phyloP scores from a whole-genome alignment of 257 asterid genomes.

The Verbascum thapsus region DNA sequence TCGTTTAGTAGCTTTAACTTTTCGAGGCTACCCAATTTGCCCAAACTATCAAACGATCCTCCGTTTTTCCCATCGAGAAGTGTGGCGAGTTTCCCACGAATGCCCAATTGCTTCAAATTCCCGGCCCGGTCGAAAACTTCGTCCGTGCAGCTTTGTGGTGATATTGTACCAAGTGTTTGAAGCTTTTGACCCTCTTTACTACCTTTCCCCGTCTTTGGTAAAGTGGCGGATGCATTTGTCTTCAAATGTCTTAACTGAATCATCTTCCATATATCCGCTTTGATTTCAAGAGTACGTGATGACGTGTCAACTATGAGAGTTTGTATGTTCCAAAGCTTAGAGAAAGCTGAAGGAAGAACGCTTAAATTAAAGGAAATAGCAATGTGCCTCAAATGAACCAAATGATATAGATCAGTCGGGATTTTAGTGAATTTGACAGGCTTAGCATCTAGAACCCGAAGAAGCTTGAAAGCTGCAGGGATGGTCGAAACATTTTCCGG shows the following conservation, averaged over 20 bases:
- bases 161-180: slow-evolving; percentile 48
- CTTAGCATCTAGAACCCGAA: slow-evolving; percentile 46
- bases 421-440: slow-evolving; percentile 36
- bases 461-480: slow-evolving; percentile 39
- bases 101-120: slow-evolving; percentile 52
- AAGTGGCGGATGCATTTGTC: slow-evolving; percentile 42
- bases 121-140: slow-evolving; percentile 43
- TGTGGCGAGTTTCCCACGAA: slow-evolving; percentile 45
- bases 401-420: slow-evolving; percentile 26
- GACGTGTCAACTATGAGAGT: slow-evolving; percentile 52
- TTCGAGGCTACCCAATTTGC: slow-evolving; percentile 39
- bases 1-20: slow-evolving; percentile 54
- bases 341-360: slow-evolving; percentile 39
- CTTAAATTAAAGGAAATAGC: slow-evolving; percentile 32
- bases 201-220: slow-evolving; percentile 31
- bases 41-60: slow-evolving; percentile 45
- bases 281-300: slow-evolving; percentile 36
- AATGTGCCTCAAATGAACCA: slow-evolving; percentile 47
- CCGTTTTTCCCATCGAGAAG: slow-evolving; percentile 40
- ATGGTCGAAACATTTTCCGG: slow-evolving; percentile 24
- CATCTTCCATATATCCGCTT: slow-evolving; percentile 52
- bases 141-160: slow-evolving; percentile 52
- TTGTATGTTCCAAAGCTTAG: slow-evolving; percentile 52
- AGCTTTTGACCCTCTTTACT: slow-evolving; percentile 36
- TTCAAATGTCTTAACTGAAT: slow-evolving; percentile 45